Percentiles rank a stretch among this genome's conserved stretches.
phyloP scores from a whole-genome alignment of 768 basidiomycete species.

The Tulasnella sp. region DNA sequence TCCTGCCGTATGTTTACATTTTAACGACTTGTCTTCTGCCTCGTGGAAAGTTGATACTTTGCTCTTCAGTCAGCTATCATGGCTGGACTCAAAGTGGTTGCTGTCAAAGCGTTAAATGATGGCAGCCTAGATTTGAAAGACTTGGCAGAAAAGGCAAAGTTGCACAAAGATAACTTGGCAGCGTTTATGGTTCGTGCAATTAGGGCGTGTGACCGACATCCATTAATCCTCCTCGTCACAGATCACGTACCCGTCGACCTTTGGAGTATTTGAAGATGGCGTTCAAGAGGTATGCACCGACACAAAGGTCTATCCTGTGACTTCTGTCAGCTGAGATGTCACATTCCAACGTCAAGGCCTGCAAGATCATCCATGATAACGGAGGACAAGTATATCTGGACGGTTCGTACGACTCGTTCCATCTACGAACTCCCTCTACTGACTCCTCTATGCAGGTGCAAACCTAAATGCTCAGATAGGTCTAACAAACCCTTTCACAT shows the following conservation, averaged over 20 bases:
- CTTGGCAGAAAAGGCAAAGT: slow-evolving; percentile 74
- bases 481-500: slow-evolving; percentile 83
- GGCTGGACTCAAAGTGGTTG: slow-evolving; percentile 92
- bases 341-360: slow-evolving; percentile 44
- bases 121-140: slow-evolving; percentile 87
- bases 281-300: slow-evolving; percentile 49
- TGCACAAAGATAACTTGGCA: slow-evolving; percentile 84
- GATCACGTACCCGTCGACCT: slow-evolving; percentile 97
- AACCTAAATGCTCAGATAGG: slow-evolving; percentile 94
- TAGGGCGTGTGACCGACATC: slow-evolving; percentile 10
- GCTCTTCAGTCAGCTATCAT: slow-evolving; percentile 73
- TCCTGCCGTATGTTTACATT: slow-evolving; percentile 61
- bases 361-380: slow-evolving; percentile 84
- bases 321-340: neutral
- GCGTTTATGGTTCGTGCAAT: slow-evolving; percentile 73
- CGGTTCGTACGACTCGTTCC: slow-evolving; percentile 33
- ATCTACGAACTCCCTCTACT: neutral
- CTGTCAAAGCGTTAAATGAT: slow-evolving; percentile 81
- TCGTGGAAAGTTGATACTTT: neutral
- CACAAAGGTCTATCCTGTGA: neutral
- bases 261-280: slow-evolving; percentile 93
- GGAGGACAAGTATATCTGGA: slow-evolving; percentile 98
- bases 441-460: slow-evolving; percentile 41
- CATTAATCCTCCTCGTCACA: slow-evolving; percentile 25
- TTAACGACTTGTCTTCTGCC: neutral